Conservation (phyloP, 495 filamentous ascomycete species). For the Pyronema omphalodes region DNA sequence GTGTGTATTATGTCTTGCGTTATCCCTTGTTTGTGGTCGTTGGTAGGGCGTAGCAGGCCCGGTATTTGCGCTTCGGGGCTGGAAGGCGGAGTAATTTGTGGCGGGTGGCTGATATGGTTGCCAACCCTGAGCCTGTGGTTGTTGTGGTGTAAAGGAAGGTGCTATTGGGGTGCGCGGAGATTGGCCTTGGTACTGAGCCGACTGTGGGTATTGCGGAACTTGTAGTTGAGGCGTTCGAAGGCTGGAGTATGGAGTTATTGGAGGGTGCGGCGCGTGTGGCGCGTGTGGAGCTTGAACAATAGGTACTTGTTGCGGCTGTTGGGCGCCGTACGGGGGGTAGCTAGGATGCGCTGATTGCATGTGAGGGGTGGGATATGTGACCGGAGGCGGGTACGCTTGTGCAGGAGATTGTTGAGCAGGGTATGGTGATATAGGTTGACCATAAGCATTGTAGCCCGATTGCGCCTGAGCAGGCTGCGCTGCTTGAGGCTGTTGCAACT, state of each 20-base stretch:
- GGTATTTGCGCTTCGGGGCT: neutral
- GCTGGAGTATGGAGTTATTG: neutral
- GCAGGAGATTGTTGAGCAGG: slow-evolving; percentile 16
- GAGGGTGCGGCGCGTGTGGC: neutral
- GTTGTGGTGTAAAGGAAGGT: neutral
- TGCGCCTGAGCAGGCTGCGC: slow-evolving; percentile 24
- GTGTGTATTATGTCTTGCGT: slow-evolving; percentile 2
- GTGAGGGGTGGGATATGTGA: slow-evolving; percentile 5
- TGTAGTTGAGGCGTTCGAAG: neutral
- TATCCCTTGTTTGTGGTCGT: neutral
- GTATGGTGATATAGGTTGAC: slow-evolving; percentile 19
- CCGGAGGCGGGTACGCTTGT: slow-evolving; percentile 15
- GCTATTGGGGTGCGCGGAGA: neutral
- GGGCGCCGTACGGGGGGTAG: slow-evolving; percentile 11
- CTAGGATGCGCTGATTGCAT: slow-evolving; percentile 7
- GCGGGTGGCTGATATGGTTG: slow-evolving; percentile 5
- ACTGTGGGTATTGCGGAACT: neutral
- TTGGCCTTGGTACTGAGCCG: slow-evolving; percentile 1
- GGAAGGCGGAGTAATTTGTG: neutral
- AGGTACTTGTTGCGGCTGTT: slow-evolving; percentile 21
- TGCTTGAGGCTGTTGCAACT: slow-evolving; percentile 21
- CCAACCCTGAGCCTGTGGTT: neutral
- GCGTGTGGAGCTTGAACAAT: slow-evolving; percentile 5
- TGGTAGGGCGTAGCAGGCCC: neutral
- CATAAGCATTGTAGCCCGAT: slow-evolving; percentile 17